A percentile compares a stretch with the other conserved stretches of the same genome.
phyloP scores from a whole-genome alignment of 2,329 filamentous ascomycete species.

The Neonectria sp. region DNA sequence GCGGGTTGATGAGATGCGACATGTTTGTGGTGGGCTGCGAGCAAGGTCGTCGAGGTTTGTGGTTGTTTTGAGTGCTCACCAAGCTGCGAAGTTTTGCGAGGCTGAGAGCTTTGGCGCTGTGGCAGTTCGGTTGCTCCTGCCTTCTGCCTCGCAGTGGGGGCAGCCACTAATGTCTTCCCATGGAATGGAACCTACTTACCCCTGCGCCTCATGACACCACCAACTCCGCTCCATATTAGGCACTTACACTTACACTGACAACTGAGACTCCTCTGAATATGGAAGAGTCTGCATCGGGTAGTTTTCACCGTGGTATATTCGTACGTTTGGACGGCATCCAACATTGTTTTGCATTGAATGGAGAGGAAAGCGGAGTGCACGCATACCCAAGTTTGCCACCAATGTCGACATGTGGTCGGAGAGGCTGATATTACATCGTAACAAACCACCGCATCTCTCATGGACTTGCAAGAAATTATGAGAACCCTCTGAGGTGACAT shows the following conservation, averaged over 20 bases:
- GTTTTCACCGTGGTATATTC: not conserved
- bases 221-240: not conserved
- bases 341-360: not conserved
- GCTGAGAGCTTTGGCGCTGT: conserved; percentile 29
- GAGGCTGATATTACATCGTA: not conserved
- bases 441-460: not conserved
- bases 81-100: conserved; percentile 41
- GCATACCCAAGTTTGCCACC: not conserved
- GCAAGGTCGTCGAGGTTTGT: not conserved
- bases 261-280: not conserved
- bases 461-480: not conserved
- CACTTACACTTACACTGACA: not conserved
- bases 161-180: conserved; percentile 2
- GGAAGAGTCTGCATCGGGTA: not conserved
- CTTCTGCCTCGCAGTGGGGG: conserved; percentile 10
- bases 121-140: not conserved
- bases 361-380: not conserved
- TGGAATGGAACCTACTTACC: not conserved
- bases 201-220: conserved; percentile 17
- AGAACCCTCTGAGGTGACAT: too few relatives aligned
- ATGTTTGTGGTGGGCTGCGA: conserved; percentile 52
- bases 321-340: not conserved
- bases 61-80: conserved; percentile 20
- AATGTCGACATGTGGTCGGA: not conserved
- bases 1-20: conserved; percentile 78